Conservation (phyloP, 2,329 filamentous ascomycete species). For the Beauveria sp. region DNA sequence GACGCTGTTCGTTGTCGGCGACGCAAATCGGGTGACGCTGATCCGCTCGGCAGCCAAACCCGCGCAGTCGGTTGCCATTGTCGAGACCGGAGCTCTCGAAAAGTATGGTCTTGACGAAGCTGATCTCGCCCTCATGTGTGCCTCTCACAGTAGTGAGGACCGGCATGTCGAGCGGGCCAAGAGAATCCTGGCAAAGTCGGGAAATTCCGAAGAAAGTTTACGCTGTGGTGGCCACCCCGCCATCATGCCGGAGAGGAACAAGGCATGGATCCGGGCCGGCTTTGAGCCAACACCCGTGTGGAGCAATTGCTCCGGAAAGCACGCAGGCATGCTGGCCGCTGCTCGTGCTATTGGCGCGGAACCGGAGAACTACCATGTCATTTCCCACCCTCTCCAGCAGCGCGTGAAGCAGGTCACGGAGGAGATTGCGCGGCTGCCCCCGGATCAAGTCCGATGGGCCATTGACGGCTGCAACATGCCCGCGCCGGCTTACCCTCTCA, state of each 20-base stretch:
- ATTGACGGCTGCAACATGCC: constrained; percentile 41
- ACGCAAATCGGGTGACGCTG: constrained; percentile 34
- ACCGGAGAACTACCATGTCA: constrained; percentile 27
- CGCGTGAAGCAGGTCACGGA: constrained; percentile 29
- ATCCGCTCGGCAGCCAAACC: constrained; percentile 39
- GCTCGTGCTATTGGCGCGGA: constrained; percentile 27
- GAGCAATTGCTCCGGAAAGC: constrained; percentile 43
- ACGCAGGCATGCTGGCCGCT: constrained; percentile 39
- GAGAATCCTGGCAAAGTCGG: constrained; percentile 29
- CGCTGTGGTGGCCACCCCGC: constrained; percentile 35
- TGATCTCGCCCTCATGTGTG: constrained; percentile 39
- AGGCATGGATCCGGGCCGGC: constrained; percentile 30
- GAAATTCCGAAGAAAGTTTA: constrained; percentile 28
- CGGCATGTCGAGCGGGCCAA: constrained; percentile 30
- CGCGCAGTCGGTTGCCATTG: constrained; percentile 34
- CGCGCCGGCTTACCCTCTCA: constrained; percentile 34
- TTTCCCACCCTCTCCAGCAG: constrained; percentile 30
- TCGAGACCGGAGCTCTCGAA: constrained; percentile 33
- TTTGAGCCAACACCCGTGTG: constrained; percentile 30
- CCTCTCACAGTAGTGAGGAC: constrained; percentile 38
- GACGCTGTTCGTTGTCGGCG: constrained; percentile 32
- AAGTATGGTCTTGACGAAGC: constrained; percentile 28
- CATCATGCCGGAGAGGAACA: constrained; percentile 27
- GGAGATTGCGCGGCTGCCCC: constrained; percentile 24
- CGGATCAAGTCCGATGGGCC: constrained; percentile 30